phyloP scores from a whole-genome alignment of 1,284 basidiomycete species.

The Leccinum subrobustum region DNA sequence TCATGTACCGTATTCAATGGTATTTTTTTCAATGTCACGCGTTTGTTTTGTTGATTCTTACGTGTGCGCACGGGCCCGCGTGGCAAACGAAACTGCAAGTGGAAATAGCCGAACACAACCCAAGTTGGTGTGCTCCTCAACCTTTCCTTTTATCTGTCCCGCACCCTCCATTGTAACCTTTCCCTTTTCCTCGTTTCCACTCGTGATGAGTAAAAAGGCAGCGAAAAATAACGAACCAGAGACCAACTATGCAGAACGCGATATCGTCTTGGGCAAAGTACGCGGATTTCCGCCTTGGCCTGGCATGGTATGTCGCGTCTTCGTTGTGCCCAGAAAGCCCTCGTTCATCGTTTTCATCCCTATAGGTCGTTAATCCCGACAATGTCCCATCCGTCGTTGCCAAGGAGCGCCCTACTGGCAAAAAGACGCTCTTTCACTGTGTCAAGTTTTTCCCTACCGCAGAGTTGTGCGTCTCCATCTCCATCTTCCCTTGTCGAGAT shows the following conservation, averaged over 20 bases:
- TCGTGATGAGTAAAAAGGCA: slow-evolving; percentile 58
- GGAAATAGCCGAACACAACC: slow-evolving; percentile 41
- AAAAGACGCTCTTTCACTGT: slow-evolving; percentile 74
- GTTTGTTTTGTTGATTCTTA: slow-evolving; percentile 40
- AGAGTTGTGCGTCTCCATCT: slow-evolving; percentile 73
- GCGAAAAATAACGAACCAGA: slow-evolving; percentile 47
- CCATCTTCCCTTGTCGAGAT: slow-evolving; percentile 13
- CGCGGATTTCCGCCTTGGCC: slow-evolving; percentile 95
- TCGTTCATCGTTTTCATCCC: slow-evolving; percentile 7
- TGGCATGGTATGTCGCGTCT: slow-evolving; percentile 66
- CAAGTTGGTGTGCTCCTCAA: slow-evolving; percentile 40
- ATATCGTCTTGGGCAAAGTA: slow-evolving; percentile 90
- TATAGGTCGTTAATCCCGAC: slow-evolving; percentile 75
- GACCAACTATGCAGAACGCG: slow-evolving; percentile 57
- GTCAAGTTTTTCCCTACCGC: slow-evolving; percentile 89
- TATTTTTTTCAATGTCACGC: slow-evolving; percentile 33
- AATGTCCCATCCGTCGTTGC: slow-evolving; percentile 57
- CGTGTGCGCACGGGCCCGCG: slow-evolving; percentile 40
- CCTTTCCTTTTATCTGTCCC: slow-evolving; percentile 40
- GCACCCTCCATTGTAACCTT: slow-evolving; percentile 27
- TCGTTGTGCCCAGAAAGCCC: slow-evolving; percentile 4
- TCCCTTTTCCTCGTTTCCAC: slow-evolving; percentile 11
- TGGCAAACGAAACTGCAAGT: slow-evolving; percentile 40
- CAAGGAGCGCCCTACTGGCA: slow-evolving; percentile 67
- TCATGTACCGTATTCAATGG: slow-evolving; percentile 32